phyloP scores from a whole-genome alignment of 2,329 filamentous ascomycete species.

The Byssothecium circinans region DNA sequence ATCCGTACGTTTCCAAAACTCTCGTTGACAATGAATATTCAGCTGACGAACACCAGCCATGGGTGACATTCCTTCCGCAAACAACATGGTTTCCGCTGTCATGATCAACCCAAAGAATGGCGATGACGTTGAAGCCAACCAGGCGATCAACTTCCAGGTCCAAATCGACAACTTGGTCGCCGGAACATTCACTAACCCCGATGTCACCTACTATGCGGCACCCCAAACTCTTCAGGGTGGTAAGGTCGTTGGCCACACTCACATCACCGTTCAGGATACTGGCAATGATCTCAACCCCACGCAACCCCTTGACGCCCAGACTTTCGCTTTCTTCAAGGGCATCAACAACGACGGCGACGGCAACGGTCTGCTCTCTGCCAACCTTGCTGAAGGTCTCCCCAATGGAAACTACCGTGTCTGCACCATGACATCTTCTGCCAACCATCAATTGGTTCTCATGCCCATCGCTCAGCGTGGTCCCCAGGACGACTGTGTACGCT shows the following conservation, averaged over 20 bases:
- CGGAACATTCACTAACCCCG: conserved; percentile 59
- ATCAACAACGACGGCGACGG: conserved; percentile 57
- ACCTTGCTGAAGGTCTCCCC: conserved; percentile 52
- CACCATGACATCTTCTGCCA: conserved; percentile 54
- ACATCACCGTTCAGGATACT: conserved; percentile 57
- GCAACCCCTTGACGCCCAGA: conserved; percentile 44
- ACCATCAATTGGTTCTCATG: conserved; percentile 62
- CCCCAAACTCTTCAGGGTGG: conserved; percentile 54
- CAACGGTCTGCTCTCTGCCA: conserved; percentile 49
- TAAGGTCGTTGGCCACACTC: conserved; percentile 51
- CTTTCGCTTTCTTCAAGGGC: conserved; percentile 62
- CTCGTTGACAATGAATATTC: not conserved
- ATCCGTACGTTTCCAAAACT: conserved; percentile 45
- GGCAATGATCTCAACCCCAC: conserved; percentile 39
- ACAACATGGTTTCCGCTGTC: conserved; percentile 59
- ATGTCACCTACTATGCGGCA: conserved; percentile 57
- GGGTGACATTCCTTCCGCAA: conserved; percentile 56
- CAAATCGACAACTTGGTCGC: conserved; percentile 54
- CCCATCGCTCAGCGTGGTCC: conserved; percentile 58
- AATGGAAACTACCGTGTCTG: conserved; percentile 55
- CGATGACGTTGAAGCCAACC: conserved; percentile 44
- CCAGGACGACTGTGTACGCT: conserved; percentile 57
- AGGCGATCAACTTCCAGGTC: conserved; percentile 53
- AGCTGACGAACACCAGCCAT: conserved; percentile 46
- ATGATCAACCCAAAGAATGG: conserved; percentile 52